Base-by-base conservation (phyloP, 352 stramenopile genomes). In the Ophiocytium majus region DNA sequence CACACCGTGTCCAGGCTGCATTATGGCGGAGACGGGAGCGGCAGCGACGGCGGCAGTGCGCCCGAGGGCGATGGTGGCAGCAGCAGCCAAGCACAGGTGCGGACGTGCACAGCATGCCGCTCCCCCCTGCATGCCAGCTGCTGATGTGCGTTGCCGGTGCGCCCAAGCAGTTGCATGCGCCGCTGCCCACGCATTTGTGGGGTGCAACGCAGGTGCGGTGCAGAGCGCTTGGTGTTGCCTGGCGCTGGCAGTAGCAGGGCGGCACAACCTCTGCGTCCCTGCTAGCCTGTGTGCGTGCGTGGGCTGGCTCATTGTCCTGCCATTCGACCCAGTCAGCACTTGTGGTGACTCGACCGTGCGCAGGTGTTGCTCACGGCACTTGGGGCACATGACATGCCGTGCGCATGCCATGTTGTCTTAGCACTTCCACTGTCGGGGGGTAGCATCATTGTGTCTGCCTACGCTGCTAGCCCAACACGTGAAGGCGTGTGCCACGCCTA, bases 1-100 rank as follows among this genome's bases (percentile, higher is more conserved):
- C 83, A 87, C 63, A 23, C 23, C 23, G 81, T 81, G 19, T 82
- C 43, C 66, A 32, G 71, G 19, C 81, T 87, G 43, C 79, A 82
- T 0, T 87, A 87, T 50, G 79, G 37, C n/a, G 83, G 35, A 5
- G 43, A 57, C 43, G 43, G 14, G 5, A 57, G 43, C 14, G 43
- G 43, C 43, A 57, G 43, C 43, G 43, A 14, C 43, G 43, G 43
- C 43, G 43, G 43, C 43, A 57, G 43, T 14, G 43, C 5, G 5
- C n/a, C n/a, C n/a, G n/a, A n/a, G n/a, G n/a, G n/a, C n/a, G n/a
- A n/a, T n/a, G 43, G 43, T 14, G 43, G 43, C 43, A 57, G 43
- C 43, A 14, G 43, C 43, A 57, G 43, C 43, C n/a, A n/a, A n/a
- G n/a, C n/a, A n/a, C n/a, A n/a, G n/a, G n/a, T 14, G 43, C 43